A percentile compares a stretch with the other conserved stretches of the same genome.
phyloP scores from a whole-genome alignment of 2,329 filamentous ascomycete genomes.

The Fusarium sp. region DNA sequence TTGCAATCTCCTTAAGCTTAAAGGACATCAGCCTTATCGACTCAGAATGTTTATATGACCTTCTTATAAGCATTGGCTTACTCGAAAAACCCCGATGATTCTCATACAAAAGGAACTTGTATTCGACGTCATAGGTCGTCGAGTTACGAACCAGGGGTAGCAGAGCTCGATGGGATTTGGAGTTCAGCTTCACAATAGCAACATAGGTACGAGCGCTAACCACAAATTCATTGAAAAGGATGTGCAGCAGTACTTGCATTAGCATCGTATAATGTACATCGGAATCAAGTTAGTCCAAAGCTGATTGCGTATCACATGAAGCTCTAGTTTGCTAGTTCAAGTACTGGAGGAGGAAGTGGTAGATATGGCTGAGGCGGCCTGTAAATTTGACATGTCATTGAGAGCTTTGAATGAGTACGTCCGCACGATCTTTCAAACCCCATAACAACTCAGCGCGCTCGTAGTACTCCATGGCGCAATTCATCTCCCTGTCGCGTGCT shows the following conservation, averaged over 20 bases:
- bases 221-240: neutral
- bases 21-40: slow-evolving; percentile 19
- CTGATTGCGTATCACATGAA: neutral
- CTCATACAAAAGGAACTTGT: neutral
- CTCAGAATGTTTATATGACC: neutral
- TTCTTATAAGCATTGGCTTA: neutral
- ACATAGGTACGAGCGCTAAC: neutral
- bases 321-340: neutral
- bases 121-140: slow-evolving; percentile 19
- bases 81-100: neutral
- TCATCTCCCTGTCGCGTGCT: neutral
- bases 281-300: neutral
- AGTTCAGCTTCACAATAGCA: neutral
- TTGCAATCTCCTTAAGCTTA: slow-evolving; percentile 13
- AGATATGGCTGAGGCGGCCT: neutral
- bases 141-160: neutral
- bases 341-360: neutral
- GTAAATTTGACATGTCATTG: neutral
- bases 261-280: neutral
- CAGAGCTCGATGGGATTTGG: neutral
- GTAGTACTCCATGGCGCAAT: neutral
- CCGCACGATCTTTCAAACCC: neutral
- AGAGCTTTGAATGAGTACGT: no score
- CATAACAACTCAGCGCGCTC: neutral
- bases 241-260: neutral